Percentiles rank a stretch among this genome's conserved stretches.
phyloP scores from a whole-genome alignment of 169 alveolate genomes.

The Ichthyophthirius multifiliis region DNA sequence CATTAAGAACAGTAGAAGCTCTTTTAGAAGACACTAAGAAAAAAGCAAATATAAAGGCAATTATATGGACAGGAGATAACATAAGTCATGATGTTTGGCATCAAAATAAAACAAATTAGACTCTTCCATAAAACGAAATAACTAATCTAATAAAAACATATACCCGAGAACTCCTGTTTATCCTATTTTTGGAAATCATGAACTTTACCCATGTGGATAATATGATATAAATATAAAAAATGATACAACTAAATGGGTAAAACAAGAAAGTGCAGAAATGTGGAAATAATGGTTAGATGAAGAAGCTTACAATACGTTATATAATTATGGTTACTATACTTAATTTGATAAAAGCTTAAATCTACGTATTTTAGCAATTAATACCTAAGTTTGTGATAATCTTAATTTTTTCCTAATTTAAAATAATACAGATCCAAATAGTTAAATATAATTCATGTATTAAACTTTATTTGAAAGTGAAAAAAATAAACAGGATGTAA shows the following conservation, averaged over 20 bases:
- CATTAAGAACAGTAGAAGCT: constrained; percentile 29
- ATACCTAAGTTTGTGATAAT: constrained; percentile 26
- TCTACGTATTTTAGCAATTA: constrained; percentile 17
- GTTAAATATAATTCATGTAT: constrained; percentile 1
- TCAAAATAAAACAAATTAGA: constrained; percentile 23
- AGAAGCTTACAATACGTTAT: constrained; percentile 17
- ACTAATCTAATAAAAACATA: constrained; percentile 20
- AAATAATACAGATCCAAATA: constrained; percentile 26
- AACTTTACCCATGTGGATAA: constrained; percentile 35
- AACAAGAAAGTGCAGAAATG: constrained; percentile 31
- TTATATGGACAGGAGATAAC: constrained; percentile 68
- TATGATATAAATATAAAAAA: constrained; percentile 24
- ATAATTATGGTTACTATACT: constrained; percentile 27
- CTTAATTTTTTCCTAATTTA: constrained; percentile 17
- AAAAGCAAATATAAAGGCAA: constrained; percentile 30
- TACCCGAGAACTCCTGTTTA: constrained; percentile 11
- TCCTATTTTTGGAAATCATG: constrained; percentile 41
- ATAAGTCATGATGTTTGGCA: constrained; percentile 58
- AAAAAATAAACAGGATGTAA: constrained; percentile 1
- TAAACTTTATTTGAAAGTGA: constrained; percentile 14
- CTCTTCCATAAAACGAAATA: constrained; percentile 16
- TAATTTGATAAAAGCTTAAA: constrained; percentile 20
- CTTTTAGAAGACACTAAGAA: background rate
- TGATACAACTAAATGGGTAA: constrained; percentile 24
- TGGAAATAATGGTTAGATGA: constrained; percentile 17